Evolutionary conservation across 768 basidiomycete genomes (phyloP), one percentile per base, ranked within the genome.

Genomic region (Floccularia luteovirens): DNA sequence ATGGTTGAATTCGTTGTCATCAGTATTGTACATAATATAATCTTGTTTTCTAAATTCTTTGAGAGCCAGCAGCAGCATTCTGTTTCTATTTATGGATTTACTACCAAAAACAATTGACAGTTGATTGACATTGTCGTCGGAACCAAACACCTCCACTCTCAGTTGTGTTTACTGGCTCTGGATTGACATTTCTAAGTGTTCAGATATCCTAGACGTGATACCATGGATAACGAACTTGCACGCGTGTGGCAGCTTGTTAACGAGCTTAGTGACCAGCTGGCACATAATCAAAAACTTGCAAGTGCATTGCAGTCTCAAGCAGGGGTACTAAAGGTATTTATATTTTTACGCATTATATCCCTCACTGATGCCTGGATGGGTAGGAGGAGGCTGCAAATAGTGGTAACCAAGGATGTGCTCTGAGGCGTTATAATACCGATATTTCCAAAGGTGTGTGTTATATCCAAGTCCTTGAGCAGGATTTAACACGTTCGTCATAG

Each of bases 401-500:
- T 2, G 75, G 77, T 4, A 76, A 82, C 16, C 32, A 34, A 19
- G 89, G 89, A 2, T 89, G 86, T 56, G 72, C 80, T 0, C 65
- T 97, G 28, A 67, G 91, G 48, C 74, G 92, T 27, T 88, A 84
- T 59, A 93, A 94, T 57, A 75, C 79, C 6, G 92, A 97, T 57
- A 76, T 97, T 4, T 77, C 86, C 11, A 80, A 86, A 69, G 88
- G 88, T 85, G 46, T 41, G 66, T 19, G 22, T 23, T 44, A 41
- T 39, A 24, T 41, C 39, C 43, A 35, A 28, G 23, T 22, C 39
- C 48, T 25, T 54, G 14, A 59, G 62, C 19, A 62, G 66, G 14
- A 70, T 65, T 5, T 63, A 61, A 46, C 55, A 34, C 32, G 27
- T 17, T 34, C n/a, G 60, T 10, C 46, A 67, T 59, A 99, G 96